Base-by-base conservation (phyloP, 352 stramenopile genomes). In the Pythium folliculosum region DNA sequence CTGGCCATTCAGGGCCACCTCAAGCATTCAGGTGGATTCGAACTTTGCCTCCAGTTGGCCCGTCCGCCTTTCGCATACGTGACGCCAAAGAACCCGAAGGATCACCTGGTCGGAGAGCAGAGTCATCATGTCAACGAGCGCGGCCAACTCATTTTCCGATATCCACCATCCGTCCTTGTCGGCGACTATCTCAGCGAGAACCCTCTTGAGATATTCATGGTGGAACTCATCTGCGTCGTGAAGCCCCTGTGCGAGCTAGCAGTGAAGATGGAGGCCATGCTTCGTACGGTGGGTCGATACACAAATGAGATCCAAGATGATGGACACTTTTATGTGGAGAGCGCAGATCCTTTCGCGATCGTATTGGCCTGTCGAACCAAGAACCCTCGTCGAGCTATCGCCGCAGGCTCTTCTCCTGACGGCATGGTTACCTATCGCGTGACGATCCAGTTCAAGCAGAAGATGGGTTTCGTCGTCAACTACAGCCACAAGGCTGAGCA, bases 401-500 rank as follows among this genome's bases (percentile, higher is more conserved):
- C 84, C 16, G 75, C 82, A 40, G 84, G 82, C 0, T 90, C 83
- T n/a, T 90, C 80, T 16, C 76, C 80, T 22, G 84, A 95, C 61
- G 85, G 83, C 17, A 79, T 86, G 63, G 81, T 90, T 27, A 92
- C 79, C 16, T 95, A 95, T 60, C 83, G 86, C 52, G 84, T 90
- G 44, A 89, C 73, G 49, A 89, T 95, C 57, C 84, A 95, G 68
- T 93, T 92, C 66, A 93, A 93, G 68, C 86, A 92, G 67, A 95
- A 93, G 75, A 93, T 92, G 81, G 83, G 84, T 0, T 92, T 95
- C 52, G 84, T 95, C 37, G 80, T 95, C 37, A 92, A 90, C 67
- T 93, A 92, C 76, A 95, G 86, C 69, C 86, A 94, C 78, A 91
- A 93, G 63, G 84, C 83, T 0, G 86, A 95, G 55, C 86, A 95